Base-by-base conservation (phyloP, 495 filamentous ascomycete genomes). In the Neurospora sp. region DNA sequence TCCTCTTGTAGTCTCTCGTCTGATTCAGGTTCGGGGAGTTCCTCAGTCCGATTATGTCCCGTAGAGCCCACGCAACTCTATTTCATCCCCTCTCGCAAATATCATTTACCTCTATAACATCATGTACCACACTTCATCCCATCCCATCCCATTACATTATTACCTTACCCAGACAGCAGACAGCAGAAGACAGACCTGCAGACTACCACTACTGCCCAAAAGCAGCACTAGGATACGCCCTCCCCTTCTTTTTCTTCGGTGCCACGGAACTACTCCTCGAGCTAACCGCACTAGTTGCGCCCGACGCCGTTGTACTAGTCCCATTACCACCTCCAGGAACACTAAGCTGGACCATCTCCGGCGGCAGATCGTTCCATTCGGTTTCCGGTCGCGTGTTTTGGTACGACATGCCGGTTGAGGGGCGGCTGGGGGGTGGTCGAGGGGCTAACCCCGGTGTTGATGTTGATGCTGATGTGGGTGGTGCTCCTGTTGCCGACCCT, bases 341-440 rank as follows among this genome's bases (percentile, higher is more conserved):
- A 5, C 38, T 18, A 5, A 42, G 7, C 20, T 38, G 41, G 16
- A 85, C 81, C 84, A 89, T 87, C 23, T 89, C 86, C 5, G 82
- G 78, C 1, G 87, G 87, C 9, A 89, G 73, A 73, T 89, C 87
- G 76, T 89, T 89, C 87, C 87, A 89, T 76, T 89, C 87, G n/a
- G 77, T 83, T 31, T 85, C 83, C 41, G 87, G 86, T 20, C 86
- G 82, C 75, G 77, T 69, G 71, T 85, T 87, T 74, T 88, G 86
- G 78, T 81, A 89, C 5, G 86, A 91, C 37, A 81, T 75, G 78
- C 70, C 18, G 0, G 76, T 39, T 39, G 77, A 70, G 71, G 20
- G 46, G 73, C 70, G 75, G 70, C 72, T 77, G 71, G 72, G 74
- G 23, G 20, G 69, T 62, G n/a, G n/a, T n/a, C n/a, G 70, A 20